Evolutionary conservation across 148 eudicot species (phyloP).

Genomic region (Amaranthus cruentus): DNA sequence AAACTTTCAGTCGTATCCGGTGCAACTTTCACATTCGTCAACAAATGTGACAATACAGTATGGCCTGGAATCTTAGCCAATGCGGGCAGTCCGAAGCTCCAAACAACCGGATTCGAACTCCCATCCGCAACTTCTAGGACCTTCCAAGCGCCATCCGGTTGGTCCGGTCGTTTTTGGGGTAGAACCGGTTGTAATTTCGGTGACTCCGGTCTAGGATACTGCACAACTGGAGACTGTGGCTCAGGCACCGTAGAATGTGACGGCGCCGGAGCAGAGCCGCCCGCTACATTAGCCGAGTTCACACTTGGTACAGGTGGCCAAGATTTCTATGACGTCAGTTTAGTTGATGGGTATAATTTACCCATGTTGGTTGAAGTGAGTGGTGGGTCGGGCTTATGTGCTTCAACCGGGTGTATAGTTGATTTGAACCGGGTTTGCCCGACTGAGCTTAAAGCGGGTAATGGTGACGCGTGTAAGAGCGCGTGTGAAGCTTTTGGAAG

Average conservation of each 20-base stretch:
- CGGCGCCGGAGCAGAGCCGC: constrained; percentile 81
- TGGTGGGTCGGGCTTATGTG: constrained; percentile 73
- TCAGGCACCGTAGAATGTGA: constrained; percentile 69
- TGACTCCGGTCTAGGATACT: constrained; percentile 40
- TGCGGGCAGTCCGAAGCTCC: constrained; percentile 64
- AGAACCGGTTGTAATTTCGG: constrained; percentile 70
- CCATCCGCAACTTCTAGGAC: constrained; percentile 43
- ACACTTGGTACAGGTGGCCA: constrained; percentile 51
- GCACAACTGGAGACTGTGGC: constrained; percentile 82
- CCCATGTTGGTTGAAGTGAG: constrained; percentile 61
- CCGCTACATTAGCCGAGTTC: constrained; percentile 83
- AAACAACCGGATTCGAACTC: constrained; percentile 79
- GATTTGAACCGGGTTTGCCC: constrained; percentile 81
- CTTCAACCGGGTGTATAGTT: constrained; percentile 62
- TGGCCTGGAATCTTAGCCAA: constrained; percentile 92
- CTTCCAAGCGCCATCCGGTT: constrained; percentile 74
- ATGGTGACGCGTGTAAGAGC: constrained; percentile 78
- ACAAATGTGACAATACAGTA: constrained; percentile 64
- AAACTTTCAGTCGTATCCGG: constrained; percentile 33
- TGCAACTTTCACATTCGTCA: constrained; percentile 64
- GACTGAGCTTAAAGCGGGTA: constrained; percentile 45
- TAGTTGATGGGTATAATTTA: constrained; percentile 84
- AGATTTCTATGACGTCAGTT: constrained; percentile 89
- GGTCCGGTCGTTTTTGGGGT: constrained; percentile 97
- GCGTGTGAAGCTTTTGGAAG: constrained; percentile 83